Base-by-base conservation (phyloP, 2,329 filamentous ascomycete genomes). In the Paraconiothyrium sp. region DNA sequence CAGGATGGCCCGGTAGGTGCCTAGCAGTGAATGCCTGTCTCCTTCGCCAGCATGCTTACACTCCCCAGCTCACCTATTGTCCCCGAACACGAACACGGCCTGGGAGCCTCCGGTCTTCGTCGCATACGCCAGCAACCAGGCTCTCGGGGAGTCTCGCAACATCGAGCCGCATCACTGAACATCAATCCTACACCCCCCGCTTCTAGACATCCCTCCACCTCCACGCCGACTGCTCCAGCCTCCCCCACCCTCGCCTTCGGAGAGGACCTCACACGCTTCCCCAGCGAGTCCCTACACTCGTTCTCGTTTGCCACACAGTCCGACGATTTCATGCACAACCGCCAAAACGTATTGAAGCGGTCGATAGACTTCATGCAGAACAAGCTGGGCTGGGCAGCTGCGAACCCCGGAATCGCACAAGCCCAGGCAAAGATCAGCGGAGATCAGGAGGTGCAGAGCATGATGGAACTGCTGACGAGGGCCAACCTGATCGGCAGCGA, bases 291-390 rank as follows among this genome's bases (percentile, higher is more conserved):
- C 6, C 83, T 99, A 50, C 95, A 99, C 79, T 99, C 95, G 1
- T 99, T 99, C 81, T 98, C 94, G 13, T 99, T 99, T 78, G 93
- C 95, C 44, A 92, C 97, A 70, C 94, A 97, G 79, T 94, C 94
- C 3, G 94, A 97, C 74, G 94, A 98, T 65, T 89, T 93, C 65
- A 85, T 98, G 59, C 92, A 97, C 76, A 97, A 88, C 77, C 90
- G 95, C 58, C 94, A 98, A 77, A 97, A 93, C 83, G 91, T 97
- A 37, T 79, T 99, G 72, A 97, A 97, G 80, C 88, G 94, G 61
- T 97, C 94, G 9, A 90, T 97, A 74, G 95, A 98, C 78, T 97
- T 98, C 75, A 96, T 99, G 91, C 91, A 92, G 74, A 93, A 97
- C 76, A 92, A 92, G 66, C 87, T 96, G 79, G 92, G 92, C 66